These are phyloP conservation scores for Capronia americana DNA, from an alignment of 2,329 filamentous ascomycete genomes.

Conservation along the genomic window DNA sequence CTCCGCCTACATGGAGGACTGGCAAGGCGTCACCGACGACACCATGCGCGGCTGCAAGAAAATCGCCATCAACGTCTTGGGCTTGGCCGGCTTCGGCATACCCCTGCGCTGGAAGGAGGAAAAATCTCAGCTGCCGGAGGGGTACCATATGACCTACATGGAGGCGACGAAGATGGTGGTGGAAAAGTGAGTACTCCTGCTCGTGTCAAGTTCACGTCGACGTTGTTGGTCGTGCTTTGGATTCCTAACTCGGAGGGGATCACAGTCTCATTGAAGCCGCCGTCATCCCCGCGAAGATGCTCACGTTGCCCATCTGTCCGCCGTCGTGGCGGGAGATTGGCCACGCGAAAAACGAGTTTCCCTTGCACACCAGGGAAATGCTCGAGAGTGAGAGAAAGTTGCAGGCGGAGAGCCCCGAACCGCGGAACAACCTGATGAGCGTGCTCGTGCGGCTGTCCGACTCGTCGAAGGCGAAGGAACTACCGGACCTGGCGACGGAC, in stretches of 20 bases:
- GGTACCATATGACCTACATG: slow-evolving; percentile 43
- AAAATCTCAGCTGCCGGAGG: slow-evolving; percentile 32
- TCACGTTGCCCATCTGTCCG: slow-evolving; percentile 34
- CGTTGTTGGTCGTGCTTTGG: not conserved
- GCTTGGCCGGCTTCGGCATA: slow-evolving; percentile 45
- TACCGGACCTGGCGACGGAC: not conserved
- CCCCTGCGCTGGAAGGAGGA: slow-evolving; percentile 42
- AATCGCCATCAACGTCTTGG: slow-evolving; percentile 50
- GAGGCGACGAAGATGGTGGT: slow-evolving; percentile 44
- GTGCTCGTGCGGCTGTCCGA: slow-evolving; percentile 29
- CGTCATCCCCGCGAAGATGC: slow-evolving; percentile 41
- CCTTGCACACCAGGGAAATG: slow-evolving; percentile 42
- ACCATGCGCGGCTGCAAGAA: slow-evolving; percentile 42
- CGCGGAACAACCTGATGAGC: slow-evolving; percentile 42
- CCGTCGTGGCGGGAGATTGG: slow-evolving; percentile 40
- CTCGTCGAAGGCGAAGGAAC: slow-evolving; percentile 11
- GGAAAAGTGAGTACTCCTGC: slow-evolving; percentile 31
- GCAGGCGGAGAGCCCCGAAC: slow-evolving; percentile 37
- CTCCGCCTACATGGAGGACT: slow-evolving; percentile 40
- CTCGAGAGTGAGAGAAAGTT: slow-evolving; percentile 41
- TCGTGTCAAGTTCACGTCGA: not conserved
- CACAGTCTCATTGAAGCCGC: slow-evolving; percentile 40
- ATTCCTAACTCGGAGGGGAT: not conserved
- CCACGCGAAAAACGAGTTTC: slow-evolving; percentile 41
- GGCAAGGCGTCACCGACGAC: slow-evolving; percentile 40